Base-by-base conservation (phyloP, 768 basidiomycete genomes). In the Auricularia heimuer region DNA sequence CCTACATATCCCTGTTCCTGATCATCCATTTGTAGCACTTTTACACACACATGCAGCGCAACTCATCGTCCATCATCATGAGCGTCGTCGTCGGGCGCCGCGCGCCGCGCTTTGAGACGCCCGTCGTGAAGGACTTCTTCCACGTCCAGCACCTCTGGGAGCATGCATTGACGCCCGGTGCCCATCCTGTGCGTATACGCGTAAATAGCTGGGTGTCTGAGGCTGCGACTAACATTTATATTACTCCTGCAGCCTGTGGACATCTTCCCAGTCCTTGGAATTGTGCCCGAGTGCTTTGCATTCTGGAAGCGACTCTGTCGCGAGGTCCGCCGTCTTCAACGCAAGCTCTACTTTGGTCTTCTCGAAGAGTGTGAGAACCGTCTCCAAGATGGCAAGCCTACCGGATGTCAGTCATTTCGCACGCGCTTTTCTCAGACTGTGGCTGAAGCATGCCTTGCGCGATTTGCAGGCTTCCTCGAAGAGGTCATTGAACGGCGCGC, bases 221-320 rank as follows among this genome's bases (percentile, higher is more conserved):
- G 29, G 29, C 29, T 29, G 29, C 29, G 29, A 29, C 29, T 29
- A 29, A 29, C 29, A 29, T 29, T 29, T 29, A 29, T 29, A 29
- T 29, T 29, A 29, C 29, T 29, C 29, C 29, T 29, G 34, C 56
- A 60, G 3, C 77, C 77, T 4, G 66, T 77, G 6, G 77, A 77
- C 62, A 42, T 74, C 24, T 64, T 77, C 45, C 76, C 77, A 1
- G 64, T 75, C 37, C 67, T 78, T 11, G 68, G 68, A 34, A 68
- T 71, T 42, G 69, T 78, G 1, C 77, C 77, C 3, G 75, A 73
- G 60, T 68, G 76, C 3, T 77, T 69, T 68, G 75, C 76, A 7
- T 63, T 68, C 8, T 77, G 77, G 77, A 78, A 78, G 66, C 61
- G 45, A 1, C 62, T 72, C 10, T 68, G 67, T 24, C 67, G 65